Evolutionary conservation across 768 basidiomycete species (phyloP).

Genomic region (Heimioporus sp.): DNA sequence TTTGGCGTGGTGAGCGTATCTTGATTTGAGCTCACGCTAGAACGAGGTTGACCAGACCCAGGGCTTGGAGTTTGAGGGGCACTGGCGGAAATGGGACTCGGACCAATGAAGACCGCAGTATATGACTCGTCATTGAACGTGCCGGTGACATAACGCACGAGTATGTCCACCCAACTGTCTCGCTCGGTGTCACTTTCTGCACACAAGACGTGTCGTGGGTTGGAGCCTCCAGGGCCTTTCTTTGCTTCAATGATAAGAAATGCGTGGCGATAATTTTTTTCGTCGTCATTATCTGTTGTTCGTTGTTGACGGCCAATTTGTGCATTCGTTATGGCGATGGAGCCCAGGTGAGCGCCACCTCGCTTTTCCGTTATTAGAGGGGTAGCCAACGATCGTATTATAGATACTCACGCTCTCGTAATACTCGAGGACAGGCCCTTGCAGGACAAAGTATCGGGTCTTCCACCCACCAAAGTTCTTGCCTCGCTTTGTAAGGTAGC

Average conservation of each 20-base stretch:
- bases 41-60: conserved; percentile 46
- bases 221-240: conserved; percentile 65
- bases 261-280: conserved; percentile 94
- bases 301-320: conserved; percentile 95
- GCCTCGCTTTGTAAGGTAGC: conserved; percentile 92
- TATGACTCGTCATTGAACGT: conserved; percentile 71
- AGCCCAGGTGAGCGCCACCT: conserved; percentile 88
- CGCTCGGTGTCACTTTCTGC: conserved; percentile 94
- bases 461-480: conserved; percentile 99
- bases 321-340: conserved; percentile 86
- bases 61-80: conserved; percentile 24
- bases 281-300: conserved; percentile 62
- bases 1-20: conserved; percentile 21
- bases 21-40: conserved; percentile 52
- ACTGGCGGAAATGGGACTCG: conserved; percentile 23
- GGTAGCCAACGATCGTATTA: conserved; percentile 4
- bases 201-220: conserved; percentile 88
- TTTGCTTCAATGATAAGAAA: conserved; percentile 94
- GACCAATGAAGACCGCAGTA: conserved; percentile 39
- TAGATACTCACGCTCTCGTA: conserved; percentile 84
- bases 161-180: conserved; percentile 92
- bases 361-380: conserved; percentile 47
- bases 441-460: conserved; percentile 90
- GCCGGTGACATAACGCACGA: conserved; percentile 85
- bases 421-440: conserved; percentile 89